Percentiles rank a stretch among this genome's conserved stretches.
Evolutionary conservation across 495 filamentous ascomycete species (phyloP).

Genomic region (Xylaria grammica): DNA sequence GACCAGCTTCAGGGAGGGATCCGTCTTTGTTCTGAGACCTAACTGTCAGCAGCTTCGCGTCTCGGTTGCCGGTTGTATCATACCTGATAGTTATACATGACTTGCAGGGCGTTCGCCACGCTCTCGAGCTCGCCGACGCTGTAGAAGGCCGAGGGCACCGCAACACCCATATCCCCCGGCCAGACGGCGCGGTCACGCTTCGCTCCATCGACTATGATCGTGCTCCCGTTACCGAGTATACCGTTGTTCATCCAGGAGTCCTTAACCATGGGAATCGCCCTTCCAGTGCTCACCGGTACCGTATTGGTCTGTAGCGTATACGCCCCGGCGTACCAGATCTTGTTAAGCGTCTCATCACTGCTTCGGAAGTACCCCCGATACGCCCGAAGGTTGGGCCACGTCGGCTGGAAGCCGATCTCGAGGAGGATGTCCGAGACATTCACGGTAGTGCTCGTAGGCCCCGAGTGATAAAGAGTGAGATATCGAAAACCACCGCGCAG

Average conservation of each 20-base stretch:
- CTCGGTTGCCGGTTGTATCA: constrained; percentile 1
- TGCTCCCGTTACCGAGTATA: constrained; percentile 47
- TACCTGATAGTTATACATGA: constrained; percentile 65
- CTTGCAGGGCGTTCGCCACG: constrained; percentile 65
- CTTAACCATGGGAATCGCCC: constrained; percentile 53
- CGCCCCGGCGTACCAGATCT: constrained; percentile 68
- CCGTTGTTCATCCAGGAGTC: constrained; percentile 63
- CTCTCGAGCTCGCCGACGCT: constrained; percentile 64
- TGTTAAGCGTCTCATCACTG: constrained; percentile 63
- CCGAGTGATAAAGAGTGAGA: constrained; percentile 57
- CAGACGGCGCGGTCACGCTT: constrained; percentile 65
- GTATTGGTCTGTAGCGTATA: constrained; percentile 67
- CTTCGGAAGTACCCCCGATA: constrained; percentile 70
- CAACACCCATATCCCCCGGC: constrained; percentile 67
- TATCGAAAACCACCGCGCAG: constrained; percentile 67
- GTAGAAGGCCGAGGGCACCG: constrained; percentile 60
- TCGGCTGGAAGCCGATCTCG: constrained; percentile 64
- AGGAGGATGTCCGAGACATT: constrained; percentile 50
- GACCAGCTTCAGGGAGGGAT: constrained; percentile 57
- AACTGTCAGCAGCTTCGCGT: constrained; percentile 19
- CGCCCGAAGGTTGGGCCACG: constrained; percentile 67
- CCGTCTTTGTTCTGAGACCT: constrained; percentile 31
- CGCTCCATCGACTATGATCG: constrained; percentile 57
- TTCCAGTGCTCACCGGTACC: constrained; percentile 59
- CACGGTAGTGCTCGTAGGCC: constrained; percentile 40